These are phyloP conservation scores for Phytophthora pseudosyringae DNA, from an alignment of 352 stramenopile genomes.

Conservation along the genomic window DNA sequence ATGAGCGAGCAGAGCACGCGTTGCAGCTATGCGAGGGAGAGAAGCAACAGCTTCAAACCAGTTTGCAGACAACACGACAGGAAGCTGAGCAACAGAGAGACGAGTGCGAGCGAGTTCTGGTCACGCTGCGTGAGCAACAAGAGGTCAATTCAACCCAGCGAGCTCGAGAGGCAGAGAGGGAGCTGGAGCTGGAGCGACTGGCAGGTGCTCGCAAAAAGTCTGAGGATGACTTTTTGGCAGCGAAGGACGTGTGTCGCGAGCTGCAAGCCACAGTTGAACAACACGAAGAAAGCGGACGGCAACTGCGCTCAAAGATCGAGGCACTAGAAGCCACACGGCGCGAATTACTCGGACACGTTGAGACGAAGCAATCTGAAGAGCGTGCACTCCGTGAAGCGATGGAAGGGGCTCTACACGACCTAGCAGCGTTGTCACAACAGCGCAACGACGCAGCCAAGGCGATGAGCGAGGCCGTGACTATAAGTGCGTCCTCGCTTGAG, in stretches of 20 bases:
- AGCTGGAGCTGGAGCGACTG: constrained; percentile 42
- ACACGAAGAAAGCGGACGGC: constrained; percentile 36
- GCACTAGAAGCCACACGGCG: constrained; percentile 36
- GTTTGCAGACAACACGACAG: constrained; percentile 37
- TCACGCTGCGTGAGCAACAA: constrained; percentile 43
- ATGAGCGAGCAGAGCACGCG: constrained; percentile 38
- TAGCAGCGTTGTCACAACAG: constrained; percentile 68
- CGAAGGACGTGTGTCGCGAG: constrained; percentile 56
- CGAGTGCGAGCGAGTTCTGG: constrained; percentile 36
- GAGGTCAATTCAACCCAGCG: constrained; percentile 40
- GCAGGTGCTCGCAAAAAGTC: constrained; percentile 35
- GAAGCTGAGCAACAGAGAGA: constrained; percentile 40
- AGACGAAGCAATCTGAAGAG: constrained; percentile 58
- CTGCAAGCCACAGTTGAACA: constrained; percentile 53
- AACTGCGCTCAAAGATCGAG: constrained; percentile 23
- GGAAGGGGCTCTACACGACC: constrained; percentile 68
- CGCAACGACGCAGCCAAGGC: constrained; percentile 80
- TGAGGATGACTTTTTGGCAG: constrained; percentile 62
- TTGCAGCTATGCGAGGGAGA: constrained; percentile 53
- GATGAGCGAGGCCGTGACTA: constrained; percentile 87
- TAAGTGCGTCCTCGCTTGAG: constrained; percentile 80
- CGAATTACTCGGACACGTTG: constrained; percentile 49
- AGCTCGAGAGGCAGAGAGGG: constrained; percentile 42
- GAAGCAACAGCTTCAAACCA: constrained; percentile 45
- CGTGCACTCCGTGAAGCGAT: constrained; percentile 61